Conservation (phyloP, 805 yeast species). For the Ogataea naganishii region DNA sequence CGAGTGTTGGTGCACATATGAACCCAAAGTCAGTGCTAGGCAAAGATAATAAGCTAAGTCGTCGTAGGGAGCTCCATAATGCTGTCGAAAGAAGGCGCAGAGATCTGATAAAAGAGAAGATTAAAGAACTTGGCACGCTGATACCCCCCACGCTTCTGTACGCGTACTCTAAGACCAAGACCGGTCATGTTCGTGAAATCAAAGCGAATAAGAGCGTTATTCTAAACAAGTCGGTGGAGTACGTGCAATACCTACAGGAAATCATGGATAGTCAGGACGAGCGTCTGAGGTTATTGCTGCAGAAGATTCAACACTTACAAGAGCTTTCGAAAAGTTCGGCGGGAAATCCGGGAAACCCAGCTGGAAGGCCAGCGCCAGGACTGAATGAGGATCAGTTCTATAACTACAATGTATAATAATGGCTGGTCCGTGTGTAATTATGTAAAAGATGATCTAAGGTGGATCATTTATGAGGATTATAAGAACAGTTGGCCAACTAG, state of each 20-base stretch:
- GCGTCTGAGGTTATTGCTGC: constrained; percentile 31
- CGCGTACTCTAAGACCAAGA: constrained; percentile 19
- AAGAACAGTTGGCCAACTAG: too few relatives aligned
- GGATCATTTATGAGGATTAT: too few relatives aligned
- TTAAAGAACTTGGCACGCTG: constrained; percentile 70
- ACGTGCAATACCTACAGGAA: constrained; percentile 55
- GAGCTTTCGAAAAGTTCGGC: constrained; percentile 6
- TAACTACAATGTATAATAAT: background rate
- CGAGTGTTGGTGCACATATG: constrained; percentile 23
- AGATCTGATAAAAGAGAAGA: constrained; percentile 82
- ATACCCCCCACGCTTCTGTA: constrained; percentile 70
- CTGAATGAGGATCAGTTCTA: background rate
- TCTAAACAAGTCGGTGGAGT: constrained; percentile 70
- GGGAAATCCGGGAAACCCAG: too few relatives aligned
- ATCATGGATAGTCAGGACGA: constrained; percentile 50
- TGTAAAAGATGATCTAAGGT: background rate
- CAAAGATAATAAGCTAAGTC: constrained; percentile 62
- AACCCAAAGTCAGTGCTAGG: constrained; percentile 28
- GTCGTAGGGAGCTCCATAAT: constrained; percentile 85
- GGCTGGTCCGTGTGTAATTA: background rate
- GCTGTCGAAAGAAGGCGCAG: constrained; percentile 91
- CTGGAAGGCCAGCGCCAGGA: too few relatives aligned
- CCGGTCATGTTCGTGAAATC: constrained; percentile 42
- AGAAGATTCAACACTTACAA: constrained; percentile 28
- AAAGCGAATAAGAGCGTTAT: constrained; percentile 81